phyloP scores from a whole-genome alignment of 352 stramenopile genomes.

The Phytophthora melonis region DNA sequence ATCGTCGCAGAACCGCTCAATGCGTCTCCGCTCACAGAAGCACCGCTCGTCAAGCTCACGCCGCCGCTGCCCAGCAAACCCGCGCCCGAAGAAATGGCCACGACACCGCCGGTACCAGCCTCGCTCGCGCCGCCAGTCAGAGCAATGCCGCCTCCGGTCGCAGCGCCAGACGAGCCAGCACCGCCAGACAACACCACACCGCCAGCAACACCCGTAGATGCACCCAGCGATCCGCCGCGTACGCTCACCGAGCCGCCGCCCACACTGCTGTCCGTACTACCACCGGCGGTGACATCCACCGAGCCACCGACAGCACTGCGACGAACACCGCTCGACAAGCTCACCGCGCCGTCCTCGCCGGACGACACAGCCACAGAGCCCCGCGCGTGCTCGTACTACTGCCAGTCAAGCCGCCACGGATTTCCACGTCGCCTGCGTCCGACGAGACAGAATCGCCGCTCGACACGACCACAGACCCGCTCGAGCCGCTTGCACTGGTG shows the following conservation, averaged over 20 bases:
- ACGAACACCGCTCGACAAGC: constrained; percentile 14
- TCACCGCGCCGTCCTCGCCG: too few species aligned
- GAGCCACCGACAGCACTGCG: constrained; percentile 1
- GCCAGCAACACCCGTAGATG: constrained; percentile 16
- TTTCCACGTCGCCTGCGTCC: too few species aligned
- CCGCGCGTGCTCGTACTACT: constrained; percentile 18
- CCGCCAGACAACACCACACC: constrained; percentile 2
- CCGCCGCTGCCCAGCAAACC: too few species aligned
- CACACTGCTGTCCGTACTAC: constrained; percentile 23
- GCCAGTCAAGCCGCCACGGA: constrained; percentile 12
- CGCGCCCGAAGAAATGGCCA: too few species aligned
- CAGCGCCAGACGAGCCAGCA: constrained; percentile 19
- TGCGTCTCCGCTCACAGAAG: too few species aligned
- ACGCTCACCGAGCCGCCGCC: constrained; percentile 32
- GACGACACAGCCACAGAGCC: neutral
- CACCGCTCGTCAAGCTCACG: too few species aligned
- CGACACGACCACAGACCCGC: constrained; percentile 18
- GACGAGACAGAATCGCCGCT: constrained; percentile 23
- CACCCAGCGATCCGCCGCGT: constrained; percentile 1
- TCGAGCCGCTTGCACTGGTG: neutral
- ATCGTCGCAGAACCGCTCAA: too few species aligned
- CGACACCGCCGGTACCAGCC: too few species aligned
- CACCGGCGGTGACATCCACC: constrained; percentile 8
- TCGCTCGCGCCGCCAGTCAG: too few species aligned
- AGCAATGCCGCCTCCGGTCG: neutral